A percentile compares a stretch with the other conserved stretches of the same genome.
phyloP scores from a whole-genome alignment of 805 yeast genomes.

The Kuraishia ogatae region DNA sequence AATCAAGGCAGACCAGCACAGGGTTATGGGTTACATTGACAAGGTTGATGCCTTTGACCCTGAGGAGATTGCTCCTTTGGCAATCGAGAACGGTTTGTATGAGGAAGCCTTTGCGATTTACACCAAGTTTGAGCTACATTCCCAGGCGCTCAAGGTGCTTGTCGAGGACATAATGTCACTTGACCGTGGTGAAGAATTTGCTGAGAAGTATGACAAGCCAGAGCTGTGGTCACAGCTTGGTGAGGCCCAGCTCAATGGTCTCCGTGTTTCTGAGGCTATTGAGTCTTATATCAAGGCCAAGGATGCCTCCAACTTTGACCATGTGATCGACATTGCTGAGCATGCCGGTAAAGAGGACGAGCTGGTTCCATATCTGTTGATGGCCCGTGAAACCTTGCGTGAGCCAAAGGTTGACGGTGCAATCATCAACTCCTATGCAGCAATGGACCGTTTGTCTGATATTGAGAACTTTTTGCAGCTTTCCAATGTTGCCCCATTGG shows the following conservation, averaged over 20 bases:
- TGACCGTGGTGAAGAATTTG: constrained; percentile 90
- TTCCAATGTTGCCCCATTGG: constrained; percentile 89
- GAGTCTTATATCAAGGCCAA: constrained; percentile 86
- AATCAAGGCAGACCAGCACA: constrained; percentile 85
- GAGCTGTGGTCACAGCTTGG: constrained; percentile 95
- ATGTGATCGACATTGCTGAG: constrained; percentile 90
- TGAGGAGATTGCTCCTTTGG: constrained; percentile 85
- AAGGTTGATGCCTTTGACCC: constrained; percentile 88
- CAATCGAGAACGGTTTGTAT: constrained; percentile 77
- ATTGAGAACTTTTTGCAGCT: constrained; percentile 79
- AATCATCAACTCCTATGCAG: constrained; percentile 79
- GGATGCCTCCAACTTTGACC: constrained; percentile 83
- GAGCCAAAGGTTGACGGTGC: constrained; percentile 94
- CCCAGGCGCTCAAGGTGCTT: constrained; percentile 80
- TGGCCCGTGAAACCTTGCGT: constrained; percentile 88
- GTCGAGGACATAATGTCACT: constrained; percentile 90
- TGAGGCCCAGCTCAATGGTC: constrained; percentile 90
- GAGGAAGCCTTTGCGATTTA: constrained; percentile 95
- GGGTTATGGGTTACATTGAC: constrained; percentile 77
- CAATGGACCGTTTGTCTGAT: constrained; percentile 63
- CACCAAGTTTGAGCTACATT: constrained; percentile 68
- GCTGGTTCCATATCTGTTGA: constrained; percentile 71
- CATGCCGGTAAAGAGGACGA: constrained; percentile 97
- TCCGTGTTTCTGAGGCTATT: constrained; percentile 86
- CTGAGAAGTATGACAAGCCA: constrained; percentile 78